Evolutionary conservation across 2,329 filamentous ascomycete species (phyloP), one percentile per base, ranked within the genome.

Genomic region (Bipolaris oryzae): DNA sequence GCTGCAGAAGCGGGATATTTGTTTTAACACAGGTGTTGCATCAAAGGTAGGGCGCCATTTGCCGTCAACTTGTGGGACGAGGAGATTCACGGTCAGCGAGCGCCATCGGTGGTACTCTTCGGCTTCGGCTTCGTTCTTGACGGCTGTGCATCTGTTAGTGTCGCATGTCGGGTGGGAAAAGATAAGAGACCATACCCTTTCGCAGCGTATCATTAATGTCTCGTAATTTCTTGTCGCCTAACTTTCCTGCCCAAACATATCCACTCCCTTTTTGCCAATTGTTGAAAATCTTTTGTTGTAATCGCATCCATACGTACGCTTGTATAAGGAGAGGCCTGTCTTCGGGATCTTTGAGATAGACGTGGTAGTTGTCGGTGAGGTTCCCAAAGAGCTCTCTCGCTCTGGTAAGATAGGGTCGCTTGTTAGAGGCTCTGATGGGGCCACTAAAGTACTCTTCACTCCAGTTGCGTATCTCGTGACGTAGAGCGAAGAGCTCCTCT

Each of bases 261-360:
- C 74, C 74, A 50, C 71, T 71, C 18, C 73, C 74, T 38, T 72
- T 74, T 34, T 68, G 55, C 49, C 72, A 68, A 23, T 68, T 74
- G 62, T 66, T 74, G 62, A 76, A 76, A 38, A 76, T 70, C 39
- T 71, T 72, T n/a, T 70, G 66, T 34, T 75, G 74, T n/a, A 76
- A 53, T 39, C 62, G 70, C 37, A 64, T 72, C 74, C 74, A 76
- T 2, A 76, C 47, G 48, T 71, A 75, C 4, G 72, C 68, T 57
- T 76, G 74, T n/a, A 76, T 69, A 16, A 76, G 58, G 13, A 74
- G 64, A 11, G 74, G 74, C 3, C 74, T 65, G 28, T 76, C 72
- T 2, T 61, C 61, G 1, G 61, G 54, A 45, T 74, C 62, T 49
- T 72, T 72, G 21, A 76, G 66, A 55, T 76, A 76, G 1, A 65